Evolutionary conservation across 1,139 yeast genomes (phyloP).

Genomic region (Yamadazyma epiphylla): DNA sequence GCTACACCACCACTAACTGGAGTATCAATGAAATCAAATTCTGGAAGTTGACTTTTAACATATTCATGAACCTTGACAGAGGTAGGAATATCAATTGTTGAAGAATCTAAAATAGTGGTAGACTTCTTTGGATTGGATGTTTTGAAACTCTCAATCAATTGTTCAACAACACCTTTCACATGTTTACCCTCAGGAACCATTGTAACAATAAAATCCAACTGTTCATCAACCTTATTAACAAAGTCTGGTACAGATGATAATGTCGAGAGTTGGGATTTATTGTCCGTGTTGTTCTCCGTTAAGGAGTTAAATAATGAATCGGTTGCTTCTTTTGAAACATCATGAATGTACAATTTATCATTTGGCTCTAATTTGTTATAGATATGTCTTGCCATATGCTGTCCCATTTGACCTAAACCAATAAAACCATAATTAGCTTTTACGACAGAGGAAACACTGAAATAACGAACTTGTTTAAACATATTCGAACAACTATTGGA

Average conservation of each 20-base stretch:
- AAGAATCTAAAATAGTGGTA: constrained; percentile 46
- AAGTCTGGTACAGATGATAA: constrained; percentile 24
- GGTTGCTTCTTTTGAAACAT: constrained; percentile 32
- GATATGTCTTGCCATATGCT: constrained; percentile 56
- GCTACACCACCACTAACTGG: constrained; percentile 64
- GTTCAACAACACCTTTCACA: constrained; percentile 41
- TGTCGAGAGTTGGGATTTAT: constrained; percentile 17
- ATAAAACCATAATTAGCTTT: constrained; percentile 46
- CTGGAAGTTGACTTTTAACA: constrained; percentile 29
- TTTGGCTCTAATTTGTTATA: constrained; percentile 35
- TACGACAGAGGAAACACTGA: constrained; percentile 16
- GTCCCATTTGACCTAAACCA: constrained; percentile 61
- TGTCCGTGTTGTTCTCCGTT: constrained; percentile 20
- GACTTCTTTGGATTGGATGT: constrained; percentile 8
- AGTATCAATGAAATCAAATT: constrained; percentile 48
- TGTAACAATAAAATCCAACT: constrained; percentile 43
- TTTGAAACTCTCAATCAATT: constrained; percentile 31
- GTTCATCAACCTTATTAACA: constrained; percentile 35
- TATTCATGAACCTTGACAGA: constrained; percentile 39
- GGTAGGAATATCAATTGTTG: constrained; percentile 54
- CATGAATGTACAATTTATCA: constrained; percentile 45
- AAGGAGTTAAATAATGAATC: constrained; percentile 23
- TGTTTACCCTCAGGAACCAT: constrained; percentile 63
- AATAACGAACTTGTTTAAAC: constrained; percentile 12
- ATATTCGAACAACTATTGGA: no score